Evolutionary conservation across 805 yeast genomes (phyloP).

Genomic region (Lipomyces japonicus): DNA sequence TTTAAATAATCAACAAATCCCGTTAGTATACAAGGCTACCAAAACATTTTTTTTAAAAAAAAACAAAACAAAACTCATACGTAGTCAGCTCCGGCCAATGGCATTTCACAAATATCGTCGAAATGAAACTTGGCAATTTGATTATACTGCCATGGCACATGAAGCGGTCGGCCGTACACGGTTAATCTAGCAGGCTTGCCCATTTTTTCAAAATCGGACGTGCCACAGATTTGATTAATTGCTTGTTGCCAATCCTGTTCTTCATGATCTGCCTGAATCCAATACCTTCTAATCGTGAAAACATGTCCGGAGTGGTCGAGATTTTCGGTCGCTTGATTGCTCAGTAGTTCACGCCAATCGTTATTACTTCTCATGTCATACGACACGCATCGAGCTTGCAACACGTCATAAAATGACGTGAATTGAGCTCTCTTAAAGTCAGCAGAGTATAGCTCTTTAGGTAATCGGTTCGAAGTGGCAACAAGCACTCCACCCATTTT

Average conservation of each 20-base stretch:
- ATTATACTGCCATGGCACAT: conserved; percentile 44
- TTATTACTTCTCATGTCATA: conserved; percentile 57
- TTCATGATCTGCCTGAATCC: conserved; percentile 1
- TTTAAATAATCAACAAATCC: no score
- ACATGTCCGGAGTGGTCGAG: background rate
- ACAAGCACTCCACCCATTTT: conserved; percentile 71
- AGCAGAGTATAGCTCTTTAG: conserved; percentile 63
- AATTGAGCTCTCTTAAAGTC: conserved; percentile 59
- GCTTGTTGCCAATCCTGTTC: conserved; percentile 22
- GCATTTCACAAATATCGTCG: conserved; percentile 51
- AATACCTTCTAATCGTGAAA: conserved; percentile 12
- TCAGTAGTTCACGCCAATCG: conserved; percentile 51
- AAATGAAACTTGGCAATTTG: conserved; percentile 52
- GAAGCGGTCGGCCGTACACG: conserved; percentile 56
- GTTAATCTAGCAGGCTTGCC: conserved; percentile 35
- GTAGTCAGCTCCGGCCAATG: conserved; percentile 64
- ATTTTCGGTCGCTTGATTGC: conserved; percentile 28
- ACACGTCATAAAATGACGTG: conserved; percentile 52
- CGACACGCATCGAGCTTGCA: conserved; percentile 56
- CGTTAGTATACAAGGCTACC: background rate
- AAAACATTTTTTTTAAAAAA: background rate
- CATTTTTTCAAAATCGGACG: background rate
- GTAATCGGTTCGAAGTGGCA: conserved; percentile 69
- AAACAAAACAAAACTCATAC: conserved; percentile 1
- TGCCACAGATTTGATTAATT: conserved; percentile 1